Percentiles rank a stretch among this genome's conserved stretches.
These are phyloP conservation scores for Russula griseocarnosa DNA, from an alignment of 768 basidiomycete genomes.

Conservation along the genomic window DNA sequence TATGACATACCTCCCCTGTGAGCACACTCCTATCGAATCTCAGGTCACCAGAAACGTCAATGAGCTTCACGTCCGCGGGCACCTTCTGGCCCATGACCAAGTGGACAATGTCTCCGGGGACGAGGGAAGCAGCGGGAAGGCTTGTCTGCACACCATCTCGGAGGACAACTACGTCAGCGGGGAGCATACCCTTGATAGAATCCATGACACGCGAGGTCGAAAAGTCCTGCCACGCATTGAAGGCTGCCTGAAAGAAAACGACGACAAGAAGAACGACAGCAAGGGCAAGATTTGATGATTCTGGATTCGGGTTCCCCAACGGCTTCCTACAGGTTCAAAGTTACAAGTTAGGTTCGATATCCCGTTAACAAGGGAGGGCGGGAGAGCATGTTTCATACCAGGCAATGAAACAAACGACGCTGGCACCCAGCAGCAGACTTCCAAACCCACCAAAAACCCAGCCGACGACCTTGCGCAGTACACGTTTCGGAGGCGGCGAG, in stretches of 20 bases:
- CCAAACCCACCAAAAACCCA: slow-evolving; percentile 56
- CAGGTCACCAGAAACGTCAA: slow-evolving; percentile 53
- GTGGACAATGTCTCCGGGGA: slow-evolving; percentile 62
- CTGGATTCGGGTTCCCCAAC: slow-evolving; percentile 52
- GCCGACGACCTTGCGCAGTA: slow-evolving; percentile 42
- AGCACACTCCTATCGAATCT: slow-evolving; percentile 60
- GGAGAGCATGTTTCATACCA: slow-evolving; percentile 36
- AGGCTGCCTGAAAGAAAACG: slow-evolving; percentile 38
- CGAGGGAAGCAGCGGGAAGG: slow-evolving; percentile 56
- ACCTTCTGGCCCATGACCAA: slow-evolving; percentile 64
- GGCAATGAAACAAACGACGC: slow-evolving; percentile 53
- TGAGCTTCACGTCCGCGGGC: slow-evolving; percentile 66
- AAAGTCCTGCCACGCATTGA: slow-evolving; percentile 55
- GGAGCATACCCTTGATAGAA: slow-evolving; percentile 62
- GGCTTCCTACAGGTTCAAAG: slow-evolving; percentile 44
- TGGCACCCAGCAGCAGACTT: slow-evolving; percentile 42
- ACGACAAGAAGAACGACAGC: slow-evolving; percentile 52
- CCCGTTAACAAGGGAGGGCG: not conserved
- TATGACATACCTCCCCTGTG: slow-evolving; percentile 53
- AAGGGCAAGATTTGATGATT: slow-evolving; percentile 54
- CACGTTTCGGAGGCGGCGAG: slow-evolving; percentile 45
- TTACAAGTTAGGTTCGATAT: not conserved
- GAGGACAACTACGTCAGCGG: slow-evolving; percentile 58
- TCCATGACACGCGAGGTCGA: slow-evolving; percentile 56
- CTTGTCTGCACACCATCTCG: slow-evolving; percentile 46